Conservation (phyloP, 352 stramenopile species). For the Globisporangium paddicum region DNA sequence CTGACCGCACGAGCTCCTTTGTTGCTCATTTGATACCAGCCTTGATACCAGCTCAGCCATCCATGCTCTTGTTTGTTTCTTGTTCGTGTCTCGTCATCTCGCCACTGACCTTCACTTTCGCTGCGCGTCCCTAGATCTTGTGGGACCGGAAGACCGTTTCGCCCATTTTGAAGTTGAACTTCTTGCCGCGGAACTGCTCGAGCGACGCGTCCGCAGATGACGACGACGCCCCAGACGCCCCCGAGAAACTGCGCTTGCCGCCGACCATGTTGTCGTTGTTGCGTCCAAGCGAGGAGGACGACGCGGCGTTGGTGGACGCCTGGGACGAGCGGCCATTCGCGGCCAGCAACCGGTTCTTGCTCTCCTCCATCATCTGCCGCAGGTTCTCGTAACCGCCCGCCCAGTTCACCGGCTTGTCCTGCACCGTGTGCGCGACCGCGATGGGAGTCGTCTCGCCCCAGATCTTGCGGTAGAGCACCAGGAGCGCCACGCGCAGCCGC, state of each 20-base stretch:
- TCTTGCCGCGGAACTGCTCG: slow-evolving; percentile 81
- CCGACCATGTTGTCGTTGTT: slow-evolving; percentile 23
- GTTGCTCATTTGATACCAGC: not conserved
- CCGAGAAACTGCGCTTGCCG: slow-evolving; percentile 27
- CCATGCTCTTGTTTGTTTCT: not conserved
- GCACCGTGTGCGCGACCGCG: slow-evolving; percentile 72
- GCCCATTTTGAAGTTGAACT: slow-evolving; percentile 85
- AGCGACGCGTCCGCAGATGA: slow-evolving; percentile 33
- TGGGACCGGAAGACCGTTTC: slow-evolving; percentile 76
- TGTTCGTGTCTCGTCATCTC: not conserved
- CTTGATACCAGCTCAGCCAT: not conserved
- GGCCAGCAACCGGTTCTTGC: slow-evolving; percentile 51
- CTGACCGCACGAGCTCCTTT: not conserved
- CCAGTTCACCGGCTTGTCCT: slow-evolving; percentile 75
- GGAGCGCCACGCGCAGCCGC: slow-evolving; percentile 64
- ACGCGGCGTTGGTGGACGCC: not conserved
- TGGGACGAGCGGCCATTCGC: slow-evolving; percentile 10
- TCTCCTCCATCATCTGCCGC: slow-evolving; percentile 82
- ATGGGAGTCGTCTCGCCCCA: slow-evolving; percentile 82
- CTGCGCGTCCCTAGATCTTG: slow-evolving; percentile 43
- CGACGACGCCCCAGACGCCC: not conserved
- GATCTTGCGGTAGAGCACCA: slow-evolving; percentile 74
- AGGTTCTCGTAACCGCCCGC: slow-evolving; percentile 79
- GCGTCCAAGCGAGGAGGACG: not conserved
- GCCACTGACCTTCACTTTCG: not conserved